phyloP scores from a whole-genome alignment of 2,329 filamentous ascomycete species.

The Talaromyces sp. region DNA sequence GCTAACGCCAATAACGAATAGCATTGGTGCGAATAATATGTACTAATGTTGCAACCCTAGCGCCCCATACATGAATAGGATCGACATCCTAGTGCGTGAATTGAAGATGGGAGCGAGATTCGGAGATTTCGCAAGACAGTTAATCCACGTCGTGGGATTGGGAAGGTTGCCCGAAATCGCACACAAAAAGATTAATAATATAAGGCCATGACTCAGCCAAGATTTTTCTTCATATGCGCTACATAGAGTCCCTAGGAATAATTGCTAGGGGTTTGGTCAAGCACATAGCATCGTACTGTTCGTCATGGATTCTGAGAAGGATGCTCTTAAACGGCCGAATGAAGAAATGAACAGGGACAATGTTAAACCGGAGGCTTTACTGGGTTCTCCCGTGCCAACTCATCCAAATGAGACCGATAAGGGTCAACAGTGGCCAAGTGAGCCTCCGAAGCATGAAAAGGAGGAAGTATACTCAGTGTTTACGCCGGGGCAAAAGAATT shows the following conservation, averaged over 20 bases:
- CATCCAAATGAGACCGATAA: neutral
- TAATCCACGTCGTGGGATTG: neutral
- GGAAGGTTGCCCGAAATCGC: neutral
- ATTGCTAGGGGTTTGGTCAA: neutral
- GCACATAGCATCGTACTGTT: neutral
- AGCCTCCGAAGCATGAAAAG: neutral
- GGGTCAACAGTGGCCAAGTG: neutral
- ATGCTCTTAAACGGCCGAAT: neutral
- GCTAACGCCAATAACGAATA: neutral
- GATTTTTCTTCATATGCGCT: neutral
- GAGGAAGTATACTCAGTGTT: slow-evolving; percentile 1
- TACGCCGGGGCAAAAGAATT: neutral
- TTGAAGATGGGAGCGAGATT: neutral
- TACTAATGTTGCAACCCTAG: neutral
- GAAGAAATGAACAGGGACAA: neutral
- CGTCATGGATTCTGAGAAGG: neutral
- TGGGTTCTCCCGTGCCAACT: neutral
- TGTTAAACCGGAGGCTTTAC: neutral
- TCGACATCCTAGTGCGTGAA: neutral
- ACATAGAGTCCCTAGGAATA: neutral
- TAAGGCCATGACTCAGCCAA: neutral
- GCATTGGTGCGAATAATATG: neutral
- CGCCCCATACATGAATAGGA: neutral
- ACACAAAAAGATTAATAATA: neutral
- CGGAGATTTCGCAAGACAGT: neutral